Base-by-base conservation (phyloP, 2,329 filamentous ascomycete genomes). In the Stemphylium lycopersici region DNA sequence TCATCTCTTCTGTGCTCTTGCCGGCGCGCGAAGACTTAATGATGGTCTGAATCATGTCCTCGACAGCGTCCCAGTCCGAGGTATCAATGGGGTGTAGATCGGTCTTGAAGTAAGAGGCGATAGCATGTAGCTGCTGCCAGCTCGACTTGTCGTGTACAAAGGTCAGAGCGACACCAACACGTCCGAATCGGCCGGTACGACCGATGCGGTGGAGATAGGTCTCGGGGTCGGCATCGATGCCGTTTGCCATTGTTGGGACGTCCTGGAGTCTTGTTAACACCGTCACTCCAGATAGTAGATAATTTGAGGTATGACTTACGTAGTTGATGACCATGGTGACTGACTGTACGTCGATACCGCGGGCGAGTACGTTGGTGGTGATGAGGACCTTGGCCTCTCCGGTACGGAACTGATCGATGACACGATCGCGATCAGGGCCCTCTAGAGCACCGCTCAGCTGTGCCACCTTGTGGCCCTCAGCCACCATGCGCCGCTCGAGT, bases 281-380 rank as follows among this genome's bases (percentile, higher is more conserved):
- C 18, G 7, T 20, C n/a, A 34, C n/a, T 26, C 34, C 10, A n/a
- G 7, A n/a, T n/a, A 1, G 11, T 15, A 12, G 4, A 22, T 8
- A 22, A 40, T 1, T 20, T 31, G 32, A 11, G n/a, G 2, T 6
- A 16, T 4, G 12, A 59, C 66, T 60, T 77, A 84, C 83, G 77
- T 99, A 99, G 81, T 99, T 99, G 81, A 99, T 92, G 48, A 99
- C 95, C 88, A 99, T 95, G 8, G 92, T 96, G 12, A 99, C 95
- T 24, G 87, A 88, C 79, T 96, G 77, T 73, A 98, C 80, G 71
- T 99, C 95, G 68, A 99, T 98, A 73, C 95, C 95, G 71, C 95
- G 92, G 7, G 95, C 90, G 54, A 99, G 84, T 33, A 99, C 93
- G 71, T 99, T 99, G 65, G 95, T 99, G 1, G 95, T 96, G 71